Evolutionary conservation across 2,329 filamentous ascomycete species (phyloP).

Genomic region (Nemania abortiva): DNA sequence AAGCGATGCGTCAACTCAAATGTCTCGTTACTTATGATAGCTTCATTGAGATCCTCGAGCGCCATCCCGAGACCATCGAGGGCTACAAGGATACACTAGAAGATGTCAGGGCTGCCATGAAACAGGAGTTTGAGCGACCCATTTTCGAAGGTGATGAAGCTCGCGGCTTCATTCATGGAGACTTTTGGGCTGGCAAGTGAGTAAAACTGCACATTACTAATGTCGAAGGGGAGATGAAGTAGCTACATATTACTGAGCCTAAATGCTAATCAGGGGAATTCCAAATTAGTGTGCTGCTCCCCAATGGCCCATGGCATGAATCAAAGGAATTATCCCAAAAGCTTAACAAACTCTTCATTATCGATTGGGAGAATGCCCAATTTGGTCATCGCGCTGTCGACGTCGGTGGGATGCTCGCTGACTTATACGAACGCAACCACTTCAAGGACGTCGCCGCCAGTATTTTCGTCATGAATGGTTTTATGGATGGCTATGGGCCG

Average conservation of each 20-base stretch:
- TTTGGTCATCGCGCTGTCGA: slow-evolving; percentile 55
- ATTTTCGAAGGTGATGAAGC: not conserved
- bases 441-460: slow-evolving; percentile 51
- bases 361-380: slow-evolving; percentile 59
- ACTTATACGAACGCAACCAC: slow-evolving; percentile 55
- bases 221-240: no score
- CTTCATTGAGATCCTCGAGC: slow-evolving; percentile 30
- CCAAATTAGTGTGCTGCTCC: slow-evolving; percentile 40
- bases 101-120: slow-evolving; percentile 15
- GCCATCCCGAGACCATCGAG: slow-evolving; percentile 22
- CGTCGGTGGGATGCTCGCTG: slow-evolving; percentile 57
- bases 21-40: slow-evolving; percentile 32
- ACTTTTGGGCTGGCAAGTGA: slow-evolving; percentile 34
- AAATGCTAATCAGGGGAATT: no score
- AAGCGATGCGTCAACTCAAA: slow-evolving; percentile 29
- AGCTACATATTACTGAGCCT: not conserved
- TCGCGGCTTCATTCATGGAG: slow-evolving; percentile 30
- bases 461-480: slow-evolving; percentile 52
- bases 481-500: slow-evolving; percentile 53
- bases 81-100: slow-evolving; percentile 18
- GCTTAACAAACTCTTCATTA: slow-evolving; percentile 52
- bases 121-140: slow-evolving; percentile 12
- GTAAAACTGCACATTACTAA: not conserved
- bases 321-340: slow-evolving; percentile 5
- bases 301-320: slow-evolving; percentile 13